phyloP scores from a whole-genome alignment of 1,139 yeast species.

The Candida pseudoviswanathii region DNA sequence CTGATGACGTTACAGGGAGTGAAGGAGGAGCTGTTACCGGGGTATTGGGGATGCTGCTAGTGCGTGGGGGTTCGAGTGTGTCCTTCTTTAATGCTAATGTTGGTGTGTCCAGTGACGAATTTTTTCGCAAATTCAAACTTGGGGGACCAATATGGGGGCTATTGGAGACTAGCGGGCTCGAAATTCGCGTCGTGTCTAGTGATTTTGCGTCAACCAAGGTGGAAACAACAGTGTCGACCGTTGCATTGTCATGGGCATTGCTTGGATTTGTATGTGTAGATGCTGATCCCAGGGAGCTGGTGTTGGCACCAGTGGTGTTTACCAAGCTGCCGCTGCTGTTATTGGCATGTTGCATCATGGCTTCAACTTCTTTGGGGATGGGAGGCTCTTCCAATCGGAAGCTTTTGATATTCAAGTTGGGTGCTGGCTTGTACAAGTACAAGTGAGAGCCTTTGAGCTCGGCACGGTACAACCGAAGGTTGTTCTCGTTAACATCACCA shows the following conservation, averaged over 20 bases:
- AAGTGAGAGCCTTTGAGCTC: constrained; percentile 68
- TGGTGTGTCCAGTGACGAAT: not conserved
- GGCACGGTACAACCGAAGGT: constrained; percentile 54
- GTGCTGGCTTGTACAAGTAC: constrained; percentile 56
- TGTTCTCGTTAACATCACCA: constrained; percentile 40
- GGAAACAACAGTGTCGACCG: not conserved
- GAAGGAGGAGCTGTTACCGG: constrained; percentile 8
- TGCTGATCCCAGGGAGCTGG: not conserved
- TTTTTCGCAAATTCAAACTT: not conserved
- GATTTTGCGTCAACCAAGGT: constrained; percentile 5
- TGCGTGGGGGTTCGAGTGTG: not conserved
- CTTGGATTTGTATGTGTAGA: not conserved
- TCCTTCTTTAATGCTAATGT: not conserved
- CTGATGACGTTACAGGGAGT: constrained; percentile 9
- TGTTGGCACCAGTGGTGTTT: not conserved
- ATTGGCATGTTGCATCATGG: constrained; percentile 4
- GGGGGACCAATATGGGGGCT: not conserved
- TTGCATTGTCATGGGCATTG: not conserved
- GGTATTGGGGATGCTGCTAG: constrained; percentile 7
- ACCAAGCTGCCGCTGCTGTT: not conserved
- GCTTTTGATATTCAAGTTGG: constrained; percentile 48
- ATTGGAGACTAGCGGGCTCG: constrained; percentile 1
- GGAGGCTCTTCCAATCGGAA: constrained; percentile 29
- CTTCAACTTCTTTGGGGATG: constrained; percentile 3
- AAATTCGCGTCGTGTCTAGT: constrained; percentile 5